A percentile compares a stretch with the other conserved stretches of the same genome.
phyloP scores from a whole-genome alignment of 257 asterid species.

The Solanum pimpinellifolium region DNA sequence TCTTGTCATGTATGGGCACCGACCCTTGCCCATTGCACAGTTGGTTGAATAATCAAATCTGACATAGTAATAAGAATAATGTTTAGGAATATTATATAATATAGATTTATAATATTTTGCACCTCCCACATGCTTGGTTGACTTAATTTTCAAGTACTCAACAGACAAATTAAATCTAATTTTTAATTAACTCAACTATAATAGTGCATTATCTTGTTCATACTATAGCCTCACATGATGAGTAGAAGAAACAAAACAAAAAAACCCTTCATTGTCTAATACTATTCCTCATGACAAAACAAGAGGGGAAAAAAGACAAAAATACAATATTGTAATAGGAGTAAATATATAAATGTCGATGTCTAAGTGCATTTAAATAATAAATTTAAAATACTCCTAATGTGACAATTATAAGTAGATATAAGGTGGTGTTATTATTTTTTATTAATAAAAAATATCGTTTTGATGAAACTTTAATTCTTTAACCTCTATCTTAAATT shows the following conservation, averaged over 20 bases:
- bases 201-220: background rate
- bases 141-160: constrained; percentile 23
- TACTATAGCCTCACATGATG: background rate
- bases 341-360: background rate
- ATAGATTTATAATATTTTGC: background rate
- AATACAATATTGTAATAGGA: background rate
- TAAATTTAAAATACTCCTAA: background rate
- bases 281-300: background rate
- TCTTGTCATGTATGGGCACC: constrained; percentile 7
- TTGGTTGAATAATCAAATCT: background rate
- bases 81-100: background rate
- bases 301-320: background rate
- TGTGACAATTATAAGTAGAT: background rate
- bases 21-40: background rate
- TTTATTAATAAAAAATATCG: background rate
- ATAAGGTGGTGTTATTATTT: background rate
- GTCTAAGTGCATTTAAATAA: background rate
- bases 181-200: background rate
- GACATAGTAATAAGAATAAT: background rate
- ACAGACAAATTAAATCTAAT: background rate
- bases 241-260: background rate
- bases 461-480: background rate
- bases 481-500: background rate
- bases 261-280: background rate
- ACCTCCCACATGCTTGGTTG: constrained; percentile 42